Evolutionary conservation across 106 monocot genomes (phyloP).

Genomic region (Dioscorea zingiberensis): DNA sequence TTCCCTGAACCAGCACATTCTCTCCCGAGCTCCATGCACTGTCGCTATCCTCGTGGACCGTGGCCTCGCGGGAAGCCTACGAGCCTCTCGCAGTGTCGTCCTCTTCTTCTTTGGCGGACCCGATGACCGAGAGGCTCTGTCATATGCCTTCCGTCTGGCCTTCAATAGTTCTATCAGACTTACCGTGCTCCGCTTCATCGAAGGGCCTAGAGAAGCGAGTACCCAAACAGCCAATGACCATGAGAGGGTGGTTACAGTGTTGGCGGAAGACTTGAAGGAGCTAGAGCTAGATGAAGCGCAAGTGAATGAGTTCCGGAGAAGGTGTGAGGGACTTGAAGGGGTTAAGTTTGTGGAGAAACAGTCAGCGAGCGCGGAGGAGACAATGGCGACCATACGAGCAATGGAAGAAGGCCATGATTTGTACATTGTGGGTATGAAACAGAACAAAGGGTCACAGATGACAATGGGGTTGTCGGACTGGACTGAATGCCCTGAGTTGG

Average conservation of each 20-base stretch:
- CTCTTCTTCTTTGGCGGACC: conserved; percentile 14
- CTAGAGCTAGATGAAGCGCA: not conserved
- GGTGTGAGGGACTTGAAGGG: not conserved
- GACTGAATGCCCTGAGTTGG: conserved; percentile 20
- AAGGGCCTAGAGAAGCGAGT: not conserved
- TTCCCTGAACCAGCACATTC: conserved; percentile 44
- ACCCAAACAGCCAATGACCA: not conserved
- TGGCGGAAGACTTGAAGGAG: not conserved
- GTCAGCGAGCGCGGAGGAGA: conserved; percentile 3
- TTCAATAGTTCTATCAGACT: not conserved
- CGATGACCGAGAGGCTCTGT: conserved; percentile 18
- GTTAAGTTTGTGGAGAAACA: conserved; percentile 1
- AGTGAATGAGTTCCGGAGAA: conserved; percentile 5
- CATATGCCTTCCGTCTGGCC: not conserved
- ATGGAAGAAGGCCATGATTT: not conserved
- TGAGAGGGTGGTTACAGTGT: not conserved
- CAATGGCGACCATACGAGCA: conserved; percentile 2
- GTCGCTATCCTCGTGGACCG: conserved; percentile 59
- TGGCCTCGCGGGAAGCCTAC: not conserved
- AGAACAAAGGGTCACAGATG: conserved; percentile 3
- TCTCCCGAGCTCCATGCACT: conserved; percentile 51
- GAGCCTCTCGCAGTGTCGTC: not conserved
- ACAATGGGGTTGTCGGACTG: conserved; percentile 18
- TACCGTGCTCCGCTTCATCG: conserved; percentile 3
- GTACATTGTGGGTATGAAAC: conserved; percentile 3